Base-by-base conservation (phyloP, 345 rosid species). In the Jatropha curcas region DNA sequence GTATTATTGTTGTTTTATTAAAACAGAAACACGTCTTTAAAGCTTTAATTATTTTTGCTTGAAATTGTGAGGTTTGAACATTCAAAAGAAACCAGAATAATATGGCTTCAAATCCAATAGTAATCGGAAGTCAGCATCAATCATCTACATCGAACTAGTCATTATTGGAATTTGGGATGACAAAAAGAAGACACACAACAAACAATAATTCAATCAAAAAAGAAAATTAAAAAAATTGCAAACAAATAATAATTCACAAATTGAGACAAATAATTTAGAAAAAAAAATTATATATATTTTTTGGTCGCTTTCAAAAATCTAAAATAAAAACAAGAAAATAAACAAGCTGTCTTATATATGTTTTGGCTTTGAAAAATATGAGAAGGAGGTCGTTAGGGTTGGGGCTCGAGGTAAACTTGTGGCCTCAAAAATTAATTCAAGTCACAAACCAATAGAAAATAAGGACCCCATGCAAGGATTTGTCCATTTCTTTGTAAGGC, bases 161-260 rank as follows among this genome's bases (percentile, higher is more conserved):
- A 65, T 62, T 60, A 52, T 57, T 39, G 68, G 53, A 64, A 59
- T 28, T 72, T 46, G n/a, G 70, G 30, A 48, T 65, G 82, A 76
- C 77, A 76, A 68, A 76, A 70, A 73, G 70, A 5, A 64, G 74
- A 57, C 55, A 35, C 34, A 67, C 34, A 39, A 7, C 28, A n/a
- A 30, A 13, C 4, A 48, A 39, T 65, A 35, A 71, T 53, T 46
- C 62, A 46, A n/a, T n/a, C 8, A 37, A 37, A 37, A 37, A 37
- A 37, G n/a, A n/a, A n/a, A n/a, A n/a, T n/a, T 37, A 37, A 37
- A 37, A 37, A 37, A 37, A 37, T 37, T 2, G n/a, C n/a, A n/a
- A n/a, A n/a, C 8, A 37, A 37, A 5, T 10, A 37, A 37, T 37
- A 37, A 37, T 37, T 37, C 8, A 37, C 41, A 37, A 10, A 37